Evolutionary conservation across 495 filamentous ascomycete genomes (phyloP).

Genomic region (Penicillium robsamsonii): DNA sequence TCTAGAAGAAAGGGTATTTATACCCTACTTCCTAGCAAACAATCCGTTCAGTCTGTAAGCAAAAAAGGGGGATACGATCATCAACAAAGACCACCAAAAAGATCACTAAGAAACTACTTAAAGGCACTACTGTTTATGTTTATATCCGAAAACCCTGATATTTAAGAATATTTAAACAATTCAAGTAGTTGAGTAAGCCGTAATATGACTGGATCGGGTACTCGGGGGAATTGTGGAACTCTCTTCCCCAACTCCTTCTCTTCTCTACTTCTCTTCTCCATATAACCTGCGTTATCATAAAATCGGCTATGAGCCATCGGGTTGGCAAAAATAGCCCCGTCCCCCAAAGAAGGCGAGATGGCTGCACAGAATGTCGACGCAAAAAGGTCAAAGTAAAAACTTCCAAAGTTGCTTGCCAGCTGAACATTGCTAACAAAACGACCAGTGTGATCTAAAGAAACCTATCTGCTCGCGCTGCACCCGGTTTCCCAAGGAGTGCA

Average conservation of each 20-base stretch:
- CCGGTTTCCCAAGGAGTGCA: slow-evolving; percentile 28
- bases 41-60: no score
- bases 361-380: slow-evolving; percentile 35
- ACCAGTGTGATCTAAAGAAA: slow-evolving; percentile 29
- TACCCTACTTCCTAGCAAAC: no score
- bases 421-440: not conserved
- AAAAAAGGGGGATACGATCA: no score
- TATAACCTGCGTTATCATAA: not conserved
- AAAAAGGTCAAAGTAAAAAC: slow-evolving; percentile 34
- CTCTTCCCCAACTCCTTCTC: not conserved
- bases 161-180: not conserved
- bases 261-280: not conserved
- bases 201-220: not conserved
- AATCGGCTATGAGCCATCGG: not conserved
- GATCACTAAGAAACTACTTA: not conserved
- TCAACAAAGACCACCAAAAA: not conserved
- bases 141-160: not conserved
- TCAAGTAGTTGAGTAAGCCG: not conserved
- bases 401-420: not conserved
- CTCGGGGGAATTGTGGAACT: not conserved
- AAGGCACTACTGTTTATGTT: no score
- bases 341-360: slow-evolving; percentile 28
- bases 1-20: no score
- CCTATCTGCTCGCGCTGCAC: slow-evolving; percentile 32
- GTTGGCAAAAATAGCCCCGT: not conserved